Evolutionary conservation across 371 early-diverging fungal species (phyloP).

Genomic region (Rhizopus sp.): DNA sequence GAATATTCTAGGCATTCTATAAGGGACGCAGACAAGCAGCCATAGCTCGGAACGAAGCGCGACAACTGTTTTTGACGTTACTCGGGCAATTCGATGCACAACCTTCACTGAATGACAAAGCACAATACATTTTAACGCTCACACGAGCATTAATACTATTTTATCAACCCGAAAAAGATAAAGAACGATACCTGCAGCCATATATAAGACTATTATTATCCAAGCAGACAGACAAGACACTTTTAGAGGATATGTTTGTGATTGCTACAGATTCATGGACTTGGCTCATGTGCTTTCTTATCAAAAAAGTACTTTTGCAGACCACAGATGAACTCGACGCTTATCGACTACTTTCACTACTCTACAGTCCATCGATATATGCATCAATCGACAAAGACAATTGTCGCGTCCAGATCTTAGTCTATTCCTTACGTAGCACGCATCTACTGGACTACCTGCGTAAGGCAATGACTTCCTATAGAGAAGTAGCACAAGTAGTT

Average conservation of each 20-base stretch:
- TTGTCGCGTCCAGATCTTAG: conserved; percentile 15
- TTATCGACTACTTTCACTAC: not conserved
- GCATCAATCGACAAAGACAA: not conserved
- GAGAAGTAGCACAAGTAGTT: not conserved
- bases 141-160: conserved; percentile 21
- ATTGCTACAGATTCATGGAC: conserved; percentile 19
- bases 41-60: conserved; percentile 7
- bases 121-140: not conserved
- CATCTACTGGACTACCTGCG: conserved; percentile 5
- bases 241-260: conserved; percentile 8
- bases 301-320: conserved; percentile 24
- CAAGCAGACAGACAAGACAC: not conserved
- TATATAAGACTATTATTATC: not conserved
- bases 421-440: conserved; percentile 12
- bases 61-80: conserved; percentile 13
- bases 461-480: not conserved
- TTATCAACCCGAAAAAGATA: conserved; percentile 17
- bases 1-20: conserved; percentile 36
- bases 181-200: not conserved
- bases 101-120: not conserved
- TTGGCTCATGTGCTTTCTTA: conserved; percentile 25
- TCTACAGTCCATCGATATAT: conserved; percentile 3
- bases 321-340: conserved; percentile 1
- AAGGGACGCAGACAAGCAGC: conserved; percentile 38
- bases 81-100: not conserved